phyloP scores from a whole-genome alignment of 2,329 filamentous ascomycete genomes.

The Zymoseptoria pseudotritici region DNA sequence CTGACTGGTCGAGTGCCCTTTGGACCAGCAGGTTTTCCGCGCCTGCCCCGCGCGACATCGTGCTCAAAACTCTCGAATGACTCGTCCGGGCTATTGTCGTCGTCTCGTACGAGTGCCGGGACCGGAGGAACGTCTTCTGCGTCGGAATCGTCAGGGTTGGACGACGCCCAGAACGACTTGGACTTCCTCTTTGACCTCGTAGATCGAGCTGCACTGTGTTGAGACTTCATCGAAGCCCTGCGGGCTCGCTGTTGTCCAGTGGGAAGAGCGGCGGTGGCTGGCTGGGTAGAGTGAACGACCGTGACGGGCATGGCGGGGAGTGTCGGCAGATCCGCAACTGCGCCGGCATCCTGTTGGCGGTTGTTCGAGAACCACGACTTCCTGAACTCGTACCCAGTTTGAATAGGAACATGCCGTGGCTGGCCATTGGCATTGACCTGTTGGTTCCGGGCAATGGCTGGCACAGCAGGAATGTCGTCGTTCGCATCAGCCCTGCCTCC shows the following conservation, averaged over 20 bases:
- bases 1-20: constrained; percentile 17
- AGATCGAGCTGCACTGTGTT: constrained; percentile 4
- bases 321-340: constrained; percentile 9
- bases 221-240: constrained; percentile 9
- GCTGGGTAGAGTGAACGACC: constrained; percentile 1
- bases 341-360: neutral
- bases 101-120: constrained; percentile 12
- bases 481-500: constrained; percentile 15
- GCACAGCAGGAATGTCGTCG: constrained; percentile 17
- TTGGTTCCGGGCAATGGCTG: constrained; percentile 6
- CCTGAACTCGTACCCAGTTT: constrained; percentile 1
- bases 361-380: constrained; percentile 7
- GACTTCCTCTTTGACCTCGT: constrained; percentile 10
- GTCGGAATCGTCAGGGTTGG: constrained; percentile 18
- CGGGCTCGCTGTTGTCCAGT: constrained; percentile 11
- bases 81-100: neutral
- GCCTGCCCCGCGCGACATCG: neutral
- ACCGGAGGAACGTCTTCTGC: constrained; percentile 15
- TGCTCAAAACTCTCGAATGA: neutral
- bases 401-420: neutral
- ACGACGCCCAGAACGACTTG: constrained; percentile 16
- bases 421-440: neutral
- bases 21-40: neutral
- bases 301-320: constrained; percentile 10
- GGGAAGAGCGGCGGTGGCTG: constrained; percentile 11